Evolutionary conservation across 768 basidiomycete species (phyloP).

Genomic region (Gelatoporia subvermispora): DNA sequence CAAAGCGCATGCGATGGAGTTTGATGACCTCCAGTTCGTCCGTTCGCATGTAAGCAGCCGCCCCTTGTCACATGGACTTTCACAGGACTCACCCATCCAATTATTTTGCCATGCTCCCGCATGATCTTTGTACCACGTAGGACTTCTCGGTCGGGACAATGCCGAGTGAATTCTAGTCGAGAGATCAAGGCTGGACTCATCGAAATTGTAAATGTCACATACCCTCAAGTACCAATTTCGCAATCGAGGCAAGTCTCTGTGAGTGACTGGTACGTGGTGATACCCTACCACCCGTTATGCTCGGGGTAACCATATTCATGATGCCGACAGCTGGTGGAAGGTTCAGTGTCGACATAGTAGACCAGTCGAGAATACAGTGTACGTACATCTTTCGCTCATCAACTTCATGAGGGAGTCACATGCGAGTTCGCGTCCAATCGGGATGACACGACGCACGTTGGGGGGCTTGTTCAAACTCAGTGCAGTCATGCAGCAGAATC

Average conservation of each 20-base stretch:
- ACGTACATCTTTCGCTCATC: conserved; percentile 63
- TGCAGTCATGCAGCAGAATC: conserved; percentile 2
- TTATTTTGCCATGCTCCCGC: conserved; percentile 61
- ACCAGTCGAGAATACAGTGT: too few relatives aligned
- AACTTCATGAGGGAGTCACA: conserved; percentile 74
- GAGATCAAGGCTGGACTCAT: neutral
- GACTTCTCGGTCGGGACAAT: conserved; percentile 57
- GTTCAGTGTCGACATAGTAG: neutral
- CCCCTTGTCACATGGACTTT: neutral
- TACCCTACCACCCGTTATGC: conserved; percentile 79
- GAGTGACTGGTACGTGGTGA: conserved; percentile 47
- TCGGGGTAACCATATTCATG: conserved; percentile 58
- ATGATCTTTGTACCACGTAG: conserved; percentile 35
- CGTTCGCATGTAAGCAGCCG: conserved; percentile 20
- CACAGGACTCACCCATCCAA: conserved; percentile 51
- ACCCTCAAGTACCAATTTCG: conserved; percentile 74
- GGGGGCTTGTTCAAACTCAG: too few relatives aligned
- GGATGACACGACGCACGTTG: conserved; percentile 62
- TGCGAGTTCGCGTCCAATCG: conserved; percentile 87
- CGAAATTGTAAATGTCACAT: conserved; percentile 11
- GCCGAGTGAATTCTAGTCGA: conserved; percentile 60
- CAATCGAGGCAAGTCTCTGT: conserved; percentile 51
- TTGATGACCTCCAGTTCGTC: conserved; percentile 72
- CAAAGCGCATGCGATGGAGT: conserved; percentile 62
- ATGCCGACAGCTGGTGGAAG: conserved; percentile 33